phyloP scores from a whole-genome alignment of 331 rosid species.

The Phaseolus coccineus region DNA sequence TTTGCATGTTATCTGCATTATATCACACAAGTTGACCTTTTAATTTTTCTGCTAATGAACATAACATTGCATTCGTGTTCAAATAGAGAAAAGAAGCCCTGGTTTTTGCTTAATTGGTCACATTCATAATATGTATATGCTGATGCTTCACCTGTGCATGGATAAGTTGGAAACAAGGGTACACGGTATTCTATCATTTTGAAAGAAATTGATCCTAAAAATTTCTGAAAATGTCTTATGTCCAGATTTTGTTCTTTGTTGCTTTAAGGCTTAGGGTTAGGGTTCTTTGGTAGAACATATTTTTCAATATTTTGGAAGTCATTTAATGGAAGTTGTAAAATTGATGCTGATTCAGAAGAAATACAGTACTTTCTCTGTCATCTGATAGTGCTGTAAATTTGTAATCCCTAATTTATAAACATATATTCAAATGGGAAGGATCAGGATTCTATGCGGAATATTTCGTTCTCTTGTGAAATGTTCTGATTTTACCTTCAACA shows the following conservation, averaged over 20 bases:
- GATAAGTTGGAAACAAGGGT: slow-evolving; percentile 12
- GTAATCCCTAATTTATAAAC: slow-evolving; percentile 5
- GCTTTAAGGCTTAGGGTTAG: slow-evolving; percentile 64
- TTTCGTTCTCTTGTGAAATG: neutral
- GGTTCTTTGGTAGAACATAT: slow-evolving; percentile 55
- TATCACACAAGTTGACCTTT: neutral
- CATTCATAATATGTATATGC: neutral
- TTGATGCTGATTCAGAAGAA: neutral
- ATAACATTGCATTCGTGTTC: slow-evolving; percentile 11
- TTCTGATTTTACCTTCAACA: neutral
- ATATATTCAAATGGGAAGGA: neutral
- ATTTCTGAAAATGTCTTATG: neutral
- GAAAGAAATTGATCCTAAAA: neutral
- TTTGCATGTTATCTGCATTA: neutral
- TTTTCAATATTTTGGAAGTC: neutral
- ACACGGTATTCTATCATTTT: neutral
- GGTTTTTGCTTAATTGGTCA: slow-evolving; percentile 16
- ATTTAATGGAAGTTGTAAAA: neutral
- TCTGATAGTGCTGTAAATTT: neutral
- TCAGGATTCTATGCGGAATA: neutral
- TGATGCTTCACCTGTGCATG: slow-evolving; percentile 5
- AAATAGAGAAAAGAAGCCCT: neutral
- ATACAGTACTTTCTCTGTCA: neutral
- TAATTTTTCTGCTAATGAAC: slow-evolving; percentile 4
- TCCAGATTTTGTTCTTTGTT: neutral